Base-by-base conservation (phyloP, 352 stramenopile species). In the Phytophthora nicotianae region DNA sequence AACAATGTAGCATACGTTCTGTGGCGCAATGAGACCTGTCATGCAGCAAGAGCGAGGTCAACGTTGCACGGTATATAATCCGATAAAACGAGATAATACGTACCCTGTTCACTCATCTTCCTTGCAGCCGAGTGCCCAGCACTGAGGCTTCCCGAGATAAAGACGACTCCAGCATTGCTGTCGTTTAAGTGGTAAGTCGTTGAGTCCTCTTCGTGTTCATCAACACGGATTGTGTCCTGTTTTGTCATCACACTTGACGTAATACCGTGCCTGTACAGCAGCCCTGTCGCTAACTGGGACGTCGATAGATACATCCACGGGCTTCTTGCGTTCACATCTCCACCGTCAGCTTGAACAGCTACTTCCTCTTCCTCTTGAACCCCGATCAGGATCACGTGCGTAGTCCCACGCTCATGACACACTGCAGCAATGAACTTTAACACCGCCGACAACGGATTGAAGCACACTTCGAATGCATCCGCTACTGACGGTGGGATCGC, bases 251-350 rank as follows among this genome's bases (percentile, higher is more conserved):
- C 21, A n/a, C 47, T 74, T 5, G 55, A 40, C 9, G 49, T 60
- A 50, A 86, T 74, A 13, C 77, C 63, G 46, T 81, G 55, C 17
- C 70, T 68, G 49, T 71, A 68, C 45, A 86, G 47, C 27, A 86
- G 48, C 11, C 68, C 68, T 26, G 37, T 33, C 19, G 19, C 64
- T 49, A 56, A 23, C 26, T 50, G 62, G 37, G 23, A 63, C 8
- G 45, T 61, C 50, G 35, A 66, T 19, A 70, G 2, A 49, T 37
- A 40, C 29, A 46, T 10, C 24, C 32, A 20, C 26, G 32, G 29
- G 9, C 5, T 17, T 5, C 37, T 53, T 23, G 38, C n/a, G 13
- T 49, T 27, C 10, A n/a, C 17, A 45, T 46, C 47, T 8, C 1
- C 24, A 17, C 14, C 13, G 27, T n/a, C 35, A 37, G 20, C 29